Evolutionary conservation across 23 red algal genomes (phyloP).

Genomic region (Gracilaria vermiculophylla): DNA sequence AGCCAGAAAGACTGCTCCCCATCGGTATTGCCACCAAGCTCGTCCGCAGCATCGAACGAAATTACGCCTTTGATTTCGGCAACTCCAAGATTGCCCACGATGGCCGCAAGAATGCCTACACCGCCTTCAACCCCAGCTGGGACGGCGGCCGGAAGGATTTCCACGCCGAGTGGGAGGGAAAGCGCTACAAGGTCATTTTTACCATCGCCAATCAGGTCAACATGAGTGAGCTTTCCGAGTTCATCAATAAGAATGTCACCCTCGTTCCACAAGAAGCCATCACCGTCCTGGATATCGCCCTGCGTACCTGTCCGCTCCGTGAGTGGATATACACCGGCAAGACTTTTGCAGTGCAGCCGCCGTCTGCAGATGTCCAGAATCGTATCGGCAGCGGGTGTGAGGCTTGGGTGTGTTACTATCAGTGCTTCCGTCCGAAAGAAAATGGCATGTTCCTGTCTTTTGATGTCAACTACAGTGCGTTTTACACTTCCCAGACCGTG

Average conservation of each 20-base stretch:
- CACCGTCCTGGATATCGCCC: constrained; percentile 48
- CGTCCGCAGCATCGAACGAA: constrained; percentile 19
- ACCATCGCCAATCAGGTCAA: constrained; percentile 28
- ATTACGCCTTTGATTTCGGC: constrained; percentile 14
- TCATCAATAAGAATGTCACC: constrained; percentile 26
- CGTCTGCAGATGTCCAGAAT: not conserved
- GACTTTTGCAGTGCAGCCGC: constrained; percentile 38
- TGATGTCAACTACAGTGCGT: constrained; percentile 64
- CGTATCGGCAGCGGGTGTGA: constrained; percentile 57
- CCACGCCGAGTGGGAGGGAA: constrained; percentile 21
- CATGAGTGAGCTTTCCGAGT: constrained; percentile 52
- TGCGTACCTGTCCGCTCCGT: constrained; percentile 59
- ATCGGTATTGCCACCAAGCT: constrained; percentile 64
- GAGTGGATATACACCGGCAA: constrained; percentile 57
- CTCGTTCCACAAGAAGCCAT: constrained; percentile 55
- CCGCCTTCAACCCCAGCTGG: constrained; percentile 25
- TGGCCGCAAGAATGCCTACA: constrained; percentile 72
- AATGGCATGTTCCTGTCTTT: constrained; percentile 61
- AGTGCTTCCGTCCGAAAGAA: constrained; percentile 57
- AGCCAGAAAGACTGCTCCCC: constrained; percentile 42
- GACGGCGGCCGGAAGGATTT: constrained; percentile 12
- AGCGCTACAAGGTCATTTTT: constrained; percentile 48
- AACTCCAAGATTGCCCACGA: constrained; percentile 68
- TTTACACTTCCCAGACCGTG: constrained; percentile 64
- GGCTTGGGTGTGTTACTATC: constrained; percentile 71